Percentiles rank a stretch among this genome's conserved stretches.
Evolutionary conservation across 768 basidiomycete species (phyloP).

Genomic region (Mycena vulgaris): DNA sequence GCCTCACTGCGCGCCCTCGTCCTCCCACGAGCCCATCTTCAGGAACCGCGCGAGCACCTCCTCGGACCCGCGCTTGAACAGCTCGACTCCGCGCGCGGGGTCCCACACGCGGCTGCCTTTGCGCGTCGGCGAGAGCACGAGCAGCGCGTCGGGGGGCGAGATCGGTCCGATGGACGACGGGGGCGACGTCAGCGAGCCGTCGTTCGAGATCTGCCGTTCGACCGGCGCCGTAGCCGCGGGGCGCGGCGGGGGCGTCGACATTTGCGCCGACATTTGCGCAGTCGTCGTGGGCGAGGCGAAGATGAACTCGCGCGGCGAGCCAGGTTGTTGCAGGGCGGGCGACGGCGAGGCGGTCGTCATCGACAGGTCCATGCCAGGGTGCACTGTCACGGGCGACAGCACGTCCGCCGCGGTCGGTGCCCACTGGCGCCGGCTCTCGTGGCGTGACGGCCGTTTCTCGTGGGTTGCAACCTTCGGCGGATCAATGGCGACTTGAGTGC

Average conservation of each 20-base stretch:
- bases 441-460: slow-evolving; percentile 40
- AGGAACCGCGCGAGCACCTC: slow-evolving; percentile 89
- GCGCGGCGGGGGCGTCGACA: slow-evolving; percentile 32
- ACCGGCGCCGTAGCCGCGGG: slow-evolving; percentile 42
- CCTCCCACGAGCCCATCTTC: slow-evolving; percentile 83
- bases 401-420: slow-evolving; percentile 24
- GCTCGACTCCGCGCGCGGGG: slow-evolving; percentile 86
- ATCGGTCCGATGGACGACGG: slow-evolving; percentile 69
- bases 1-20: slow-evolving; percentile 50
- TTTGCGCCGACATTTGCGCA: slow-evolving; percentile 31
- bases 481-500: slow-evolving; percentile 69
- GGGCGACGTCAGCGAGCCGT: slow-evolving; percentile 66
- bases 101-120: slow-evolving; percentile 85
- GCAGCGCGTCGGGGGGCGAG: slow-evolving; percentile 62
- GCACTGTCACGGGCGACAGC: slow-evolving; percentile 35
- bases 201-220: slow-evolving; percentile 63
- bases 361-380: slow-evolving; percentile 36
- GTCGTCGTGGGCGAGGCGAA: slow-evolving; percentile 38
- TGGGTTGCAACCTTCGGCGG: slow-evolving; percentile 41
- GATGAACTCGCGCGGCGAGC: slow-evolving; percentile 46
- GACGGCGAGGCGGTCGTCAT: slow-evolving; percentile 40
- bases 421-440: slow-evolving; percentile 28
- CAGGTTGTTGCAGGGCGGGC: slow-evolving; percentile 29
- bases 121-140: slow-evolving; percentile 51
- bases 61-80: slow-evolving; percentile 91